Evolutionary conservation across 305 asterid species (phyloP).

Genomic region (Salvia sclarea): DNA sequence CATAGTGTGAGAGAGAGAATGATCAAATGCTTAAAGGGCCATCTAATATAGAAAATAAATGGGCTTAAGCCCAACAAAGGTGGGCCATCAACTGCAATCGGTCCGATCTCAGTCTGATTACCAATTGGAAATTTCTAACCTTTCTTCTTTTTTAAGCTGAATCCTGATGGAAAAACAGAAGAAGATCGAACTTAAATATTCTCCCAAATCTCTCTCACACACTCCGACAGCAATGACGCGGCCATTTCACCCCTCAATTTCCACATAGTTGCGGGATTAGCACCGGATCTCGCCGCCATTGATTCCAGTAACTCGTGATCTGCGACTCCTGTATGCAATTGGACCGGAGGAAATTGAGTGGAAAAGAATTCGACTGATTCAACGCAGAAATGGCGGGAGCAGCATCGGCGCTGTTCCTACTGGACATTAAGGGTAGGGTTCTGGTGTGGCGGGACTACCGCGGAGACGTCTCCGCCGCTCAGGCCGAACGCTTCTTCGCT

Average conservation of each 20-base stretch:
- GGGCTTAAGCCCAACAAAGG: constrained; percentile 18
- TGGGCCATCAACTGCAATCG: constrained; percentile 17
- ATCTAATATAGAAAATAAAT: neutral
- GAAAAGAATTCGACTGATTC: constrained; percentile 15
- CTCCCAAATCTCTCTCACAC: constrained; percentile 22
- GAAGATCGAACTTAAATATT: constrained; percentile 23
- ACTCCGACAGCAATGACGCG: constrained; percentile 33
- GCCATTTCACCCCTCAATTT: constrained; percentile 19
- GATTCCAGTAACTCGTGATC: constrained; percentile 39
- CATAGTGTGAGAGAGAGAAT: no score
- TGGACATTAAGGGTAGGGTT: constrained; percentile 84
- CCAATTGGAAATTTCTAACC: constrained; percentile 30
- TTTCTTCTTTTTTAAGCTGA: constrained; percentile 28
- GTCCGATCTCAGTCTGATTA: constrained; percentile 23
- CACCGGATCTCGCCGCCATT: constrained; percentile 42
- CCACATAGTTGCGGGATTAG: constrained; percentile 29
- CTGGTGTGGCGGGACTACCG: constrained; percentile 96
- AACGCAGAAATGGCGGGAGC: constrained; percentile 72
- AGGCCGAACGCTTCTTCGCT: constrained; percentile 86
- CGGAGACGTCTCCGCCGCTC: constrained; percentile 76
- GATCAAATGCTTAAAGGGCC: constrained; percentile 9
- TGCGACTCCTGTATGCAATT: constrained; percentile 30
- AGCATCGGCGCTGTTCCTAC: constrained; percentile 97
- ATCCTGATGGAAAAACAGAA: constrained; percentile 6
- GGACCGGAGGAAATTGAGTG: constrained; percentile 21